These are phyloP conservation scores for Nannochloris sp. DNA, from an alignment of 139 green algal genomes.

Conservation along the genomic window DNA sequence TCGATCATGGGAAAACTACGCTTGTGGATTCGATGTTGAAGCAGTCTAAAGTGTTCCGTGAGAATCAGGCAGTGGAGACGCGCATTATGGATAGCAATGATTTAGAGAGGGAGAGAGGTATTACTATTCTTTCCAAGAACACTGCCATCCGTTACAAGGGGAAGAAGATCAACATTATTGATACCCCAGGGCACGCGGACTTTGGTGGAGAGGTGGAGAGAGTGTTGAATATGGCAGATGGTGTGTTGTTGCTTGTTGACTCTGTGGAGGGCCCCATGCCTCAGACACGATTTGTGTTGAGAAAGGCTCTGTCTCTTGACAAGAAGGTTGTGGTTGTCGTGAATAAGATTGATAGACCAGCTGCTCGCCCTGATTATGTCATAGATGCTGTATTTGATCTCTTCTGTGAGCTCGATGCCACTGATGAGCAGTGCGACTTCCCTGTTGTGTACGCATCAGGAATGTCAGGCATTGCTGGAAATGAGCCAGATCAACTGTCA, in stretches of 20 bases:
- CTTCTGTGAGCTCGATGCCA: constrained; percentile 90
- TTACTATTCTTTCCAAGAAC: constrained; percentile 99
- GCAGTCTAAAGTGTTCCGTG: constrained; percentile 82
- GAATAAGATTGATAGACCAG: constrained; percentile 95
- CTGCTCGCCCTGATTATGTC: constrained; percentile 71
- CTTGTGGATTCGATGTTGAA: constrained; percentile 85
- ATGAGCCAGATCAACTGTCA: constrained; percentile 48
- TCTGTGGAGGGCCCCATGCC: constrained; percentile 93
- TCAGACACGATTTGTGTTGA: constrained; percentile 98
- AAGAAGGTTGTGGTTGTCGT: constrained; percentile 97
- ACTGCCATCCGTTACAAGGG: constrained; percentile 82
- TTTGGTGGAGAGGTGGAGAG: constrained; percentile 99
- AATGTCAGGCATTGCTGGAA: constrained; percentile 79
- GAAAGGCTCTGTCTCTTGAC: constrained; percentile 88
- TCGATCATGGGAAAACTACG: constrained; percentile 67
- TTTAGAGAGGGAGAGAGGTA: constrained; percentile 94
- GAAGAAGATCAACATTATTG: constrained; percentile 98
- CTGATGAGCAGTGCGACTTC: constrained; percentile 86
- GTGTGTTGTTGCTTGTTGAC: constrained; percentile 97
- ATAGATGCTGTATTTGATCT: constrained; percentile 90
- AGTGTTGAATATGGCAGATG: constrained; percentile 99
- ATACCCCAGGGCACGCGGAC: constrained; percentile 98
- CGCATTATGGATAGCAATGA: constrained; percentile 97
- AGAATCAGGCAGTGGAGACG: constrained; percentile 67
- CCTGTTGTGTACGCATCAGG: constrained; percentile 88